Evolutionary conservation across 768 basidiomycete species (phyloP).

Genomic region (Rickenella mellea): DNA sequence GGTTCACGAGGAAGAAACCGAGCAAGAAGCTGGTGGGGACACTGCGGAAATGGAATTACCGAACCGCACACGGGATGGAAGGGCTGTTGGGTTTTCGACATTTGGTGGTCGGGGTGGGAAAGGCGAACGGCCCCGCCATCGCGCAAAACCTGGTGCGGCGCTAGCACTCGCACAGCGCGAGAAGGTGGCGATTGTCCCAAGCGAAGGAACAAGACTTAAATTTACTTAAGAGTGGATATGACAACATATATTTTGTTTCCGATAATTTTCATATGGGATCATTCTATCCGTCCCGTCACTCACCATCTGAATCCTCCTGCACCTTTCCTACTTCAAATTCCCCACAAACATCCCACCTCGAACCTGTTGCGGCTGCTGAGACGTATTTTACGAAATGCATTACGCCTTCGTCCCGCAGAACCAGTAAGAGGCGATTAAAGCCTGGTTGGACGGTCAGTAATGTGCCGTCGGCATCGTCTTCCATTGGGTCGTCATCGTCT

Average conservation of each 20-base stretch:
- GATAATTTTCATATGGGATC: neutral
- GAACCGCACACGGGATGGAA: neutral
- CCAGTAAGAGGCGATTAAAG: slow-evolving; percentile 83
- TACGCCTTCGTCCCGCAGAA: slow-evolving; percentile 86
- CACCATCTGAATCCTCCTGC: slow-evolving; percentile 49
- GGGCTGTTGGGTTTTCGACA: neutral
- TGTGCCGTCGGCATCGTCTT: slow-evolving; percentile 68
- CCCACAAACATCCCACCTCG: slow-evolving; percentile 86
- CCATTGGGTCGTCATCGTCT: slow-evolving; percentile 29
- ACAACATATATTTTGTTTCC: neutral
- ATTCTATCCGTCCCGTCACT: neutral
- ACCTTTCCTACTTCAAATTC: slow-evolving; percentile 89
- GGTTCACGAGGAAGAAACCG: slow-evolving; percentile 6
- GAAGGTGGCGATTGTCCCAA: slow-evolving; percentile 61
- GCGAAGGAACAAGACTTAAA: slow-evolving; percentile 62
- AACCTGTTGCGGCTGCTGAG: slow-evolving; percentile 79
- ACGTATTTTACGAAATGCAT: slow-evolving; percentile 96
- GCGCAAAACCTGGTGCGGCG: slow-evolving; percentile 71
- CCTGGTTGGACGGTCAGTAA: slow-evolving; percentile 80
- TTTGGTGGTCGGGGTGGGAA: slow-evolving; percentile 7
- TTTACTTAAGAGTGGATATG: slow-evolving; percentile 25
- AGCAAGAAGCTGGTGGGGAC: slow-evolving; percentile 3
- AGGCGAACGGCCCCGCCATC: slow-evolving; percentile 30
- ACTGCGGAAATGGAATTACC: neutral
- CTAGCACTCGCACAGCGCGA: slow-evolving; percentile 71